Conservation (phyloP, 768 basidiomycete genomes). For the Suillus discolor region DNA sequence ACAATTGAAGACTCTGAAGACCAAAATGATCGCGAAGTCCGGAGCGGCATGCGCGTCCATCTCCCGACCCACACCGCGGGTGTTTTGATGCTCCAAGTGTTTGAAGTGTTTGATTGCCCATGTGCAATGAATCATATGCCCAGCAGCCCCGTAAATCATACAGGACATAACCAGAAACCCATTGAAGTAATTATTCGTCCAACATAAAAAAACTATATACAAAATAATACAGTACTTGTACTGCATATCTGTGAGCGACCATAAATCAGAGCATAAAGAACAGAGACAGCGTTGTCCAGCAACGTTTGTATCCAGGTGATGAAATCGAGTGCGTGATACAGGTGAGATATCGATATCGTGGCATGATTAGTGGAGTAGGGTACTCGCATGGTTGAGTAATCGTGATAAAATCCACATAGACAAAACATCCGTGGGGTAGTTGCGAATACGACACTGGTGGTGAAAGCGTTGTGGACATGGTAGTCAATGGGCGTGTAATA, state of each 20-base stretch:
- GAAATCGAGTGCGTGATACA: not conserved
- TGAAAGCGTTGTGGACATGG: not conserved
- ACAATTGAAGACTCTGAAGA: not conserved
- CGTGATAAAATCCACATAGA: not conserved
- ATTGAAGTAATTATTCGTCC: not conserved
- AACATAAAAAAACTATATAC: conserved; percentile 5
- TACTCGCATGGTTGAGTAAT: not conserved
- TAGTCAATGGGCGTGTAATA: not conserved
- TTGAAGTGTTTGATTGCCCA: not conserved
- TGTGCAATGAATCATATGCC: not conserved
- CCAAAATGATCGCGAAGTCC: not conserved
- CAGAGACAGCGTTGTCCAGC: not conserved
- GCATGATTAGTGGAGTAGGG: not conserved
- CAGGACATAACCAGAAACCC: not conserved
- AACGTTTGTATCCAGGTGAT: not conserved
- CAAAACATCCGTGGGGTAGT: not conserved
- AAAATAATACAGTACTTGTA: conserved; percentile 1
- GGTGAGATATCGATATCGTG: conserved; percentile 3
- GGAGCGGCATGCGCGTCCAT: not conserved
- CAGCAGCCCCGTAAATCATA: not conserved
- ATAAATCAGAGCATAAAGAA: conserved; percentile 6
- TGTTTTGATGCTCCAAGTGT: not conserved
- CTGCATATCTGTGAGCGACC: not conserved
- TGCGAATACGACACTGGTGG: not conserved
- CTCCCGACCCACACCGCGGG: not conserved